Conservation (phyloP, 2,329 filamentous ascomycete species). For the Fusarium devonianum region DNA sequence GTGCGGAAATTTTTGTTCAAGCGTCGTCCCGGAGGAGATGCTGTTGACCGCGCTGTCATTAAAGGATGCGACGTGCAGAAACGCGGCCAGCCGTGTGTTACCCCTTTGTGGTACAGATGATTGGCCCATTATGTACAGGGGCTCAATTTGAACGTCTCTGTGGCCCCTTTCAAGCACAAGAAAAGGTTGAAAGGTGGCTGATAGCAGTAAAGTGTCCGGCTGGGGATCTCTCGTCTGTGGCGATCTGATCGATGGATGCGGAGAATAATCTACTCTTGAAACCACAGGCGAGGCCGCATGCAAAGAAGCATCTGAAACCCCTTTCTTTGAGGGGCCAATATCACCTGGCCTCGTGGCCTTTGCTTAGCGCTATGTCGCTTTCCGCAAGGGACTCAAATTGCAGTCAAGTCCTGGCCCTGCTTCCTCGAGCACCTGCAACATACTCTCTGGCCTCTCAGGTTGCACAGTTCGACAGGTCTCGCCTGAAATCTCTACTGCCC, state of each 20-base stretch:
- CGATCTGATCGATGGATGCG: slow-evolving; percentile 19
- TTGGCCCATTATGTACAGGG: slow-evolving; percentile 25
- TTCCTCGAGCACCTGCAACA: slow-evolving; percentile 11
- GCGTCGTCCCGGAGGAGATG: slow-evolving; percentile 34
- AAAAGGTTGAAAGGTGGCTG: slow-evolving; percentile 14
- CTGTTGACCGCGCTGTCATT: slow-evolving; percentile 37
- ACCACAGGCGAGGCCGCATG: slow-evolving; percentile 21
- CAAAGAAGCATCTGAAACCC: slow-evolving; percentile 29
- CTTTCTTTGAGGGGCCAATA: slow-evolving; percentile 18
- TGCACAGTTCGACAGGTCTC: slow-evolving; percentile 35
- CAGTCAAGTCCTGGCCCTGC: slow-evolving; percentile 18
- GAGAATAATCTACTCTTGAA: slow-evolving; percentile 23
- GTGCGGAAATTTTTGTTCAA: slow-evolving; percentile 35
- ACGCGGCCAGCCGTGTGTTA: slow-evolving; percentile 24
- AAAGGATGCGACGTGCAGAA: slow-evolving; percentile 27
- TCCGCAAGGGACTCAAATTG: slow-evolving; percentile 30
- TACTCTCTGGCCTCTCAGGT: slow-evolving; percentile 18
- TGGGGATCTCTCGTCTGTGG: slow-evolving; percentile 21
- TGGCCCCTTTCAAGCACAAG: slow-evolving; percentile 18
- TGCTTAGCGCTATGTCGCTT: slow-evolving; percentile 33
- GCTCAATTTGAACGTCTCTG: slow-evolving; percentile 18
- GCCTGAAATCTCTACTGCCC: slow-evolving; percentile 30
- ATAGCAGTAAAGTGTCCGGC: slow-evolving; percentile 24
- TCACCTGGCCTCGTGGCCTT: slow-evolving; percentile 36
- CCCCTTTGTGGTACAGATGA: slow-evolving; percentile 23